Conservation (phyloP, 1,284 basidiomycete species). For the Cystobasidiaceae sp. region DNA sequence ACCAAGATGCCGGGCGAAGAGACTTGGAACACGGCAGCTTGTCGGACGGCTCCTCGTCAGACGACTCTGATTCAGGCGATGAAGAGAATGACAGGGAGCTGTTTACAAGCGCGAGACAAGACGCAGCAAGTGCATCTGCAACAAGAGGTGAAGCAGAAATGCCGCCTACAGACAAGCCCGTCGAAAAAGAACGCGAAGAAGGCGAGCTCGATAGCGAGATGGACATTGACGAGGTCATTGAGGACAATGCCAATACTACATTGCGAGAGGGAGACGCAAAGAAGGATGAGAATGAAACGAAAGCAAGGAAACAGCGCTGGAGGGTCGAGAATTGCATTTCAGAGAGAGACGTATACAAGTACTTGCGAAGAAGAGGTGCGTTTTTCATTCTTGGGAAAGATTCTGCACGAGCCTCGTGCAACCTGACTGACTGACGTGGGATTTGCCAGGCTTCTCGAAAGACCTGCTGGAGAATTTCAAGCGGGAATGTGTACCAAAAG, state of each 20-base stretch:
- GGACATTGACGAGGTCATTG: too few species aligned
- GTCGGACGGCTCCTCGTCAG: too few species aligned
- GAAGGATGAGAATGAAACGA: neutral
- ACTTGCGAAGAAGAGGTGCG: conserved; percentile 4
- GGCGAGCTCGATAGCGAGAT: conserved; percentile 20
- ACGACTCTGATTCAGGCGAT: too few species aligned
- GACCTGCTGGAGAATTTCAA: neutral
- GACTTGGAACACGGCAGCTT: neutral
- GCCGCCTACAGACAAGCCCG: too few species aligned
- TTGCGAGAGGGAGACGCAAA: neutral
- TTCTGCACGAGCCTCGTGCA: too few species aligned
- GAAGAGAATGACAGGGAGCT: too few species aligned
- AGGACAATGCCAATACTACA: too few species aligned
- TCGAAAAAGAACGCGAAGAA: conserved; percentile 9
- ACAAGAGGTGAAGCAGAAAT: too few species aligned
- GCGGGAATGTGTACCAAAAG: neutral
- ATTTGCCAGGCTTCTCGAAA: conserved; percentile 1
- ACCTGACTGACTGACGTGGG: too few species aligned
- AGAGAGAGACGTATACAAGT: conserved; percentile 4
- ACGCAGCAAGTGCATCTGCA: too few species aligned
- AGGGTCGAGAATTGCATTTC: conserved; percentile 1
- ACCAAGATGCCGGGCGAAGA: neutral
- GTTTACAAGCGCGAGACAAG: too few species aligned
- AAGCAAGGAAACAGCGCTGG: too few species aligned
- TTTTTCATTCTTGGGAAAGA: neutral